Base-by-base conservation (phyloP, 2,329 filamentous ascomycete genomes). In the Drechslerella dactyloides region DNA sequence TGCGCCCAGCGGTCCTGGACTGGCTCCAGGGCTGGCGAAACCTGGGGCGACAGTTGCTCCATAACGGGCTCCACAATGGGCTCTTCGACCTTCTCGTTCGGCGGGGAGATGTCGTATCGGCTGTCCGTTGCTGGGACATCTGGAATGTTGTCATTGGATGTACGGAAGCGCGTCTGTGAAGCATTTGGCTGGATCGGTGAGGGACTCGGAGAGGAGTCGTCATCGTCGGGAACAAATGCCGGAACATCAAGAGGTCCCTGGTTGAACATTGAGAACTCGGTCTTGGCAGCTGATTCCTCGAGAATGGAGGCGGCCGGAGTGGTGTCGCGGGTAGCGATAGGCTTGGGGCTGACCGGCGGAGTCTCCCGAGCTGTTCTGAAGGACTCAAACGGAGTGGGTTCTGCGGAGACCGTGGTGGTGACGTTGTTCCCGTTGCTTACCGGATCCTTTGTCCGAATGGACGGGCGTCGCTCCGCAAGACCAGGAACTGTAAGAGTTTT, bases 1-100 rank as follows among this genome's bases (percentile, higher is more conserved):
- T 96, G 91, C 0, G 93, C 93, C 94, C 94, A 99, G 61, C 93
- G 88, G 78, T 97, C 93, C 74, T 89, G 84, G 33, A 82, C 81
- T 2, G 83, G 82, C 21, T 78, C 76, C 48, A 77, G 75, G 19
- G 75, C 69, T 57, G 73, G 69, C 24, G 73, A 72, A 30, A 42
- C 37, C 13, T 73, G 57, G 13, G 73, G 33, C 8, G 74, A 65
- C 37, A 48, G 30, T 46, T 73, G 27, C 17, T 30, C 27, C 11
- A 23, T 15, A 23, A 46, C 54, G 11, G 44, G 62, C 44, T 40
- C 48, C 8, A 52, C 33, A 30, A 40, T 48, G 15, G 59, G 59
- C 23, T 70, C 61, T 7, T 64, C 66, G 1, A 54, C 59, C 40
- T 64, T 64, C 35, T 70, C 66, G 42, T 59, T 70, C 0, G 66